These are phyloP conservation scores for Urostyla sp. DNA, from an alignment of 73 alveolate genomes.

Conservation along the genomic window DNA sequence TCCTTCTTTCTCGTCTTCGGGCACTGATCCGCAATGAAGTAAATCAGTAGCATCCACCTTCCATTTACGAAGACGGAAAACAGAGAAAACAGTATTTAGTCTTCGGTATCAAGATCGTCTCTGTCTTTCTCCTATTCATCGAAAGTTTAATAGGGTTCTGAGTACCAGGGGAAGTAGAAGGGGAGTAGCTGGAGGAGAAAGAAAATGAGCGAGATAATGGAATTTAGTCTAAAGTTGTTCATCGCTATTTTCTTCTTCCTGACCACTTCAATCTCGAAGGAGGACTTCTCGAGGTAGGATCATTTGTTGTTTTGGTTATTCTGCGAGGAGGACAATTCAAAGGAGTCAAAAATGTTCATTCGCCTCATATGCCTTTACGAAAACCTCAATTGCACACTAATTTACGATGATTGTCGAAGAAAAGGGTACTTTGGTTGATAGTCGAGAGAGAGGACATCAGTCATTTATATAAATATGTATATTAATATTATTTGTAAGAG, in stretches of 20 bases:
- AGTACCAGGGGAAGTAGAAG: constrained; percentile 42
- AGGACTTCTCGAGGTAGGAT: too few species aligned
- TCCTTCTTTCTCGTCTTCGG: constrained; percentile 40
- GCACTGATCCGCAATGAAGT: constrained; percentile 27
- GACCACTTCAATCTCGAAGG: constrained; percentile 6
- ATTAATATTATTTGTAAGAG: too few species aligned
- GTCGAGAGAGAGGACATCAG: too few species aligned
- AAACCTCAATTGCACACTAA: too few species aligned
- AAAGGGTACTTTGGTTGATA: too few species aligned
- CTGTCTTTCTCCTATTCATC: background rate
- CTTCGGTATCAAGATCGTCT: constrained; percentile 14
- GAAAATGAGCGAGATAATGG: constrained; percentile 6
- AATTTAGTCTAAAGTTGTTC: constrained; percentile 37
- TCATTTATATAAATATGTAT: too few species aligned
- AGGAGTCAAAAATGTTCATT: too few species aligned
- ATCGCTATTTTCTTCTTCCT: constrained; percentile 31
- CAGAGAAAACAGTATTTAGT: constrained; percentile 24
- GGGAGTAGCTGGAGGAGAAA: constrained; percentile 13
- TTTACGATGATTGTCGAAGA: too few species aligned
- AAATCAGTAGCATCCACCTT: constrained; percentile 30
- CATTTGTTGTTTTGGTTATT: too few species aligned
- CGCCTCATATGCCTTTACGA: too few species aligned
- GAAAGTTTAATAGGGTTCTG: constrained; percentile 36
- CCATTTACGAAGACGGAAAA: constrained; percentile 51
- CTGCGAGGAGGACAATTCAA: too few species aligned